phyloP scores from a whole-genome alignment of 768 basidiomycete species.

The Tulasnella sp. region DNA sequence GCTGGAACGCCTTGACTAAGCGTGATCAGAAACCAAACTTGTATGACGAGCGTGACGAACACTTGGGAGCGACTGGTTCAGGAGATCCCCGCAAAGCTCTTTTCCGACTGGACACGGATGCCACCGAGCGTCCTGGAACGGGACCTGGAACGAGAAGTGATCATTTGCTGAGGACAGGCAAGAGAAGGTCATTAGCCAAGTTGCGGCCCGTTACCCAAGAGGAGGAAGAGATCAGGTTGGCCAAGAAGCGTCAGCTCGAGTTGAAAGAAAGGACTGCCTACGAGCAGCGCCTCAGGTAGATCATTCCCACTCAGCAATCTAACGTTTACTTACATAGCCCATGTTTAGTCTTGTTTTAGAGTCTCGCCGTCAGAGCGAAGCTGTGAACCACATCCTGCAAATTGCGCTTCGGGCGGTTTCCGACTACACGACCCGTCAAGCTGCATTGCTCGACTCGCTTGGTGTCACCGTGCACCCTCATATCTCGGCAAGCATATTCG shows the following conservation, averaged over 20 bases:
- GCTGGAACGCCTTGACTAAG: conserved; percentile 15
- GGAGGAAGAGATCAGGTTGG: not conserved
- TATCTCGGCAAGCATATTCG: not conserved
- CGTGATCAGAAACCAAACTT: not conserved
- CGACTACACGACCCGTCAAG: conserved; percentile 7
- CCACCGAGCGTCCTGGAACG: not conserved
- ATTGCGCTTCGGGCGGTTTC: conserved; percentile 11
- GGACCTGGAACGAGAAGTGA: conserved; percentile 12
- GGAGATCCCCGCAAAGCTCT: not conserved
- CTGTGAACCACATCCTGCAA: conserved; percentile 12
- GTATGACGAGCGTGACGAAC: conserved; percentile 11
- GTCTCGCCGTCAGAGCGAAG: conserved; percentile 13
- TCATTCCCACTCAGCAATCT: not conserved
- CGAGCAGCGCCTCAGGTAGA: conserved; percentile 9
- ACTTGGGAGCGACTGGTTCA: not conserved
- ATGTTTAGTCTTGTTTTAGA: not conserved
- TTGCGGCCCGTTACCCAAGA: not conserved
- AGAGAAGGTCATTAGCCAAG: not conserved
- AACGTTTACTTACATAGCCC: not conserved
- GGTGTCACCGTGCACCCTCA: not conserved
- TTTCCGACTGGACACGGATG: not conserved
- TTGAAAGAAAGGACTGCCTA: not conserved
- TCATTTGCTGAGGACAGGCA: conserved; percentile 1
- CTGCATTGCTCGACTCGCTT: not conserved
- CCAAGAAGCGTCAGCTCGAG: conserved; percentile 6